Conservation (phyloP, 306 rosid genomes). For the Cucurbita argyrosperma region DNA sequence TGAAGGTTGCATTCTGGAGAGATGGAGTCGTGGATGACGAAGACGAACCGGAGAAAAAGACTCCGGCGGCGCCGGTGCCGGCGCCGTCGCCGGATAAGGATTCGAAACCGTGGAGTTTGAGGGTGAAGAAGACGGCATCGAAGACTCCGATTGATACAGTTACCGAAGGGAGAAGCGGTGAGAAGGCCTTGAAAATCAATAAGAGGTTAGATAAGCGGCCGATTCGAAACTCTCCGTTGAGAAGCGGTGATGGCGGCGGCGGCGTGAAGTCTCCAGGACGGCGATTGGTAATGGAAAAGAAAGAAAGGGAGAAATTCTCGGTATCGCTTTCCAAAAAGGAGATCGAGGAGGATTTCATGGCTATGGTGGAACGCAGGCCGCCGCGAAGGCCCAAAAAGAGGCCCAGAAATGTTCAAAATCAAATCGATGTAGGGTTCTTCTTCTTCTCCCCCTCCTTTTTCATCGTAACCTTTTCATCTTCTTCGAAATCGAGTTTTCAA, state of each 20-base stretch:
- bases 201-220: conserved; percentile 12
- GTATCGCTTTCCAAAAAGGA: conserved; percentile 39
- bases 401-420: conserved; percentile 39
- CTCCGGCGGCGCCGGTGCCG: neutral
- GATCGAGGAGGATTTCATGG: conserved; percentile 64
- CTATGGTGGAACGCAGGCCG: conserved; percentile 39
- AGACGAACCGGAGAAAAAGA: conserved; percentile 4
- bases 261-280: conserved; percentile 29
- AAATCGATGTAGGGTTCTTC: conserved; percentile 43
- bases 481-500: neutral
- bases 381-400: conserved; percentile 57
- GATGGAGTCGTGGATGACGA: conserved; percentile 19
- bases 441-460: neutral
- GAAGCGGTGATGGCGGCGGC: conserved; percentile 23
- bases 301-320: conserved; percentile 32
- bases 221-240: conserved; percentile 26
- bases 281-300: conserved; percentile 27
- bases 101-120: conserved; percentile 59
- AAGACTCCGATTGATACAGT: conserved; percentile 29
- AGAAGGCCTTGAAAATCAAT: conserved; percentile 39
- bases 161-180: neutral
- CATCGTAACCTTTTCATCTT: neutral
- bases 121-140: conserved; percentile 43
- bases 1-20: conserved; percentile 50
- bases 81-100: neutral